Evolutionary conservation across 495 filamentous ascomycete genomes (phyloP), one percentile per base, ranked within the genome.

Genomic region (Aspergillus bridgeri): DNA sequence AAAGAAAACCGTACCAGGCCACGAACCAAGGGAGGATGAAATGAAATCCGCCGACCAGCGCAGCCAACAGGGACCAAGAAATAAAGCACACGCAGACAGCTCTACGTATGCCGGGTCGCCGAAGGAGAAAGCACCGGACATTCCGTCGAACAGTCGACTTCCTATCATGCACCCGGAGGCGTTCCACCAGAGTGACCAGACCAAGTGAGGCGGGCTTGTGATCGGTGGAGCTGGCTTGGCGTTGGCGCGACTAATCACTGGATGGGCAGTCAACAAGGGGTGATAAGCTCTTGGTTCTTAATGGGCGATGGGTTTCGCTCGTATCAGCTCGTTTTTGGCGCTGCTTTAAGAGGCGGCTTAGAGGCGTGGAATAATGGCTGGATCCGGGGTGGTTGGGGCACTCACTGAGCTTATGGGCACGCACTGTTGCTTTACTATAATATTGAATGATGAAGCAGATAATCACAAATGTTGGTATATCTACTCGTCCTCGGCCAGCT

Each of bases 401-500:
- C 25, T 27, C 25, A 27, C 25, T 3, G 25, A 7, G 25, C 25
- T 27, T 27, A 7, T 3, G 25, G 25, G 7, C 25, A 27, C 25
- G 25, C 25, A 27, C 25, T n/a, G n/a, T n/a, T n/a, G n/a, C n/a
- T n/a, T n/a, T n/a, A n/a, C n/a, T n/a, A n/a, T n/a, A n/a, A n/a
- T n/a, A n/a, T n/a, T n/a, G n/a, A n/a, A n/a, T n/a, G n/a, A n/a
- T n/a, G n/a, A n/a, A n/a, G n/a, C n/a, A n/a, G n/a, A n/a, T n/a
- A n/a, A n/a, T n/a, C n/a, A n/a, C n/a, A n/a, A n/a, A n/a, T n/a
- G n/a, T n/a, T n/a, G n/a, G n/a, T n/a, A 27, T 27, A 27, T 27
- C 65, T 65, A 72, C 19, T 67, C 65, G 58, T 69, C 69, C 33
- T 65, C n/a, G 21, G 46, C 48, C 27, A 69, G 48, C 24, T 66